These are phyloP conservation scores for Saccharomyces hybrid DNA, from an alignment of 1,139 yeast species.

Conservation along the genomic window DNA sequence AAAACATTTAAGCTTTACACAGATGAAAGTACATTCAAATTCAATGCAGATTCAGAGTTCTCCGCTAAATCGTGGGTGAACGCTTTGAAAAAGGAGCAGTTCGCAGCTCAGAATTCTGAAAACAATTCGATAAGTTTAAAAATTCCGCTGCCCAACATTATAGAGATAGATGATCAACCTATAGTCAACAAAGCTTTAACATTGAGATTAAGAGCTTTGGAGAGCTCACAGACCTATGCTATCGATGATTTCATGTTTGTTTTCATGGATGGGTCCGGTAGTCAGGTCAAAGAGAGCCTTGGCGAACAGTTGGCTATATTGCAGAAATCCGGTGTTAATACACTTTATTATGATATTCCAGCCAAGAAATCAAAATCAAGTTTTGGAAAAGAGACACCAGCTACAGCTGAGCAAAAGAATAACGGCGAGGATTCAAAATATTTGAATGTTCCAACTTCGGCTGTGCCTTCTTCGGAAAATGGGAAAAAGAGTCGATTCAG, in stretches of 20 bases:
- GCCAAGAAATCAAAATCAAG: slow-evolving; percentile 15
- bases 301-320: slow-evolving; percentile 13
- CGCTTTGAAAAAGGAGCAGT: slow-evolving; percentile 64
- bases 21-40: slow-evolving; percentile 51
- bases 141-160: slow-evolving; percentile 64
- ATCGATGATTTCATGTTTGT: slow-evolving; percentile 63
- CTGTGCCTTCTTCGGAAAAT: neutral
- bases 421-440: neutral
- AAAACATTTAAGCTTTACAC: slow-evolving; percentile 47
- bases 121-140: slow-evolving; percentile 70
- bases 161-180: slow-evolving; percentile 49
- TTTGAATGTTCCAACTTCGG: neutral
- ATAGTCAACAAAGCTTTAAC: slow-evolving; percentile 46
- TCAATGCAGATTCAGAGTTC: slow-evolving; percentile 65
- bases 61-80: slow-evolving; percentile 80
- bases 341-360: slow-evolving; percentile 3
- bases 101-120: slow-evolving; percentile 55
- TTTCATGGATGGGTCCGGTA: slow-evolving; percentile 45
- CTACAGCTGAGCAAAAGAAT: neutral
- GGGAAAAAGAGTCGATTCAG: neutral
- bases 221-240: slow-evolving; percentile 45
- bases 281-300: slow-evolving; percentile 17
- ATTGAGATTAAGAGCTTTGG: slow-evolving; percentile 42
- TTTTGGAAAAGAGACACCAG: slow-evolving; percentile 2
- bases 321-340: slow-evolving; percentile 9